Conservation (phyloP, 176 grass and related monocot species). For the Musa acuminata region DNA sequence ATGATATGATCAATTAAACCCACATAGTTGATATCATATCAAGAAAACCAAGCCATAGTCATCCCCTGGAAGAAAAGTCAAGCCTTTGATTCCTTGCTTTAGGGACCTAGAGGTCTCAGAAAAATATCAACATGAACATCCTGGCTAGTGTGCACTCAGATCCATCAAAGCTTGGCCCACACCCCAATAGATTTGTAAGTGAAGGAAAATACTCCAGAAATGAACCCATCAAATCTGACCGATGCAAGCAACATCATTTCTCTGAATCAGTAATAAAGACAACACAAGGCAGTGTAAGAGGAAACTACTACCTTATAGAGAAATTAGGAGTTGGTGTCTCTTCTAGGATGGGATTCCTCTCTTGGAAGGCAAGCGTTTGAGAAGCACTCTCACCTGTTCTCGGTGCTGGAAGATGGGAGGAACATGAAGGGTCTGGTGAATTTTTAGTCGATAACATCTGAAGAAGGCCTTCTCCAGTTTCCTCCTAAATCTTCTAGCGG, state of each 20-base stretch:
- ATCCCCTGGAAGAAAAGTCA: neutral
- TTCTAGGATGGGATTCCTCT: neutral
- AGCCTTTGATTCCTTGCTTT: neutral
- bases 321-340: conserved; percentile 13
- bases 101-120: neutral
- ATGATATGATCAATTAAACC: neutral
- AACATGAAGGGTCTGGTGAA: conserved; percentile 2
- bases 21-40: neutral
- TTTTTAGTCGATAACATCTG: conserved; percentile 16
- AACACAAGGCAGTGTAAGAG: neutral
- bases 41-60: neutral
- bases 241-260: no score
- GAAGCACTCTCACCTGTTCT: conserved; percentile 10
- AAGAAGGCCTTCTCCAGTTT: conserved; percentile 5
- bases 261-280: neutral
- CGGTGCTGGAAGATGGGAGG: conserved; percentile 2
- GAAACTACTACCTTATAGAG: conserved; percentile 19
- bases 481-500: neutral
- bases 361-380: conserved; percentile 2
- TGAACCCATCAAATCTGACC: no score
- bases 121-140: no score
- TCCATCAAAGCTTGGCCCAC: no score
- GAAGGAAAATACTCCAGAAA: no score
- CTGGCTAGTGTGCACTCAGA: no score
- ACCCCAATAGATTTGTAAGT: no score